Base-by-base conservation (phyloP, 257 asterid genomes). In the Solanum rostratum region DNA sequence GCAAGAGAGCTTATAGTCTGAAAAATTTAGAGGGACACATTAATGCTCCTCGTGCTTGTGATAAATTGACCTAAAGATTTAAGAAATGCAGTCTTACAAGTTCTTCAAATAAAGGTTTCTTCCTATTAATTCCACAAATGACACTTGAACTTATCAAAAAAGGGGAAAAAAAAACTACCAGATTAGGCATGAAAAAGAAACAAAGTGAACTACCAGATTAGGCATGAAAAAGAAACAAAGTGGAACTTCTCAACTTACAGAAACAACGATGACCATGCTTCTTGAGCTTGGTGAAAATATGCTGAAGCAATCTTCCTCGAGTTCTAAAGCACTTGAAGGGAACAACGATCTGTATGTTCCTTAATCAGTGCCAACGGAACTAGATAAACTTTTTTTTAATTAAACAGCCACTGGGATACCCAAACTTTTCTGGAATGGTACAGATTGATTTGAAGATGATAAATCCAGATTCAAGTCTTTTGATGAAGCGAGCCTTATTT, bases 361-460 rank as follows among this genome's bases (percentile, higher is more conserved):
- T 62, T 16, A 27, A 37, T 55, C 79, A 45, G 24, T 33, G 15
- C 87, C 81, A 83, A 57, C 53, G 70, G 86, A 84, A 84, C 85
- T 82, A 46, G 68, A 41, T 41, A 62, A 57, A n/a, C n/a, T 20
- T 49, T 57, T 85, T 79, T 79, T 79, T 33, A 54, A 83, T 88
- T 88, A 92, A 84, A 90, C 94, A 88, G 98, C 98, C 90, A 89
- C 89, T 0, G 90, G 90, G 80, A 94, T 84, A 84, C 81, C 91
- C 85, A 91, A 84, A 83, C 89, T 92, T n/a, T 39, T 69, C 88
- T 79, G 84, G 85, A 66, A 69, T 45, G 66, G 79, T 59, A 86
- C 81, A 71, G 88, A 80, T 86, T 85, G 88, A 87, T 90, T 84
- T 29, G 91, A 80, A 55, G 93, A 86, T 55, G 92, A 80, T 29